phyloP scores from a whole-genome alignment of 2,329 filamentous ascomycete genomes.

The Tolypocladium sp. region DNA sequence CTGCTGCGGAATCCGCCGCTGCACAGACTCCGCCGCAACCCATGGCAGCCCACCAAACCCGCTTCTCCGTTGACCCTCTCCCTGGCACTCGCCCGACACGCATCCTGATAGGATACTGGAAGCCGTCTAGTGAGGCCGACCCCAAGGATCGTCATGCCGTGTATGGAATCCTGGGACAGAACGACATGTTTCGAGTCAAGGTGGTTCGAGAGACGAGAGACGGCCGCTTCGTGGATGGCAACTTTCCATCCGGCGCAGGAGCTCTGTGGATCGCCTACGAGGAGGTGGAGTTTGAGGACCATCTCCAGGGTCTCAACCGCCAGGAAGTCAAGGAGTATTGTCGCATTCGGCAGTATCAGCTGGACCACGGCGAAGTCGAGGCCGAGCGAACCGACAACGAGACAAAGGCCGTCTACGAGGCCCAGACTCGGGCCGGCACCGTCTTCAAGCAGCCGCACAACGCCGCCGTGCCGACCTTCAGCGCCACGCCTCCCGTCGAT shows the following conservation, averaged over 20 bases:
- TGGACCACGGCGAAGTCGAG: slow-evolving; percentile 42
- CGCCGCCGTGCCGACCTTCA: slow-evolving; percentile 9
- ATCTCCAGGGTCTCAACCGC: slow-evolving; percentile 40
- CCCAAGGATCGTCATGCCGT: slow-evolving; percentile 49
- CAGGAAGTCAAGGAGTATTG: slow-evolving; percentile 56
- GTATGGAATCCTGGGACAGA: slow-evolving; percentile 51
- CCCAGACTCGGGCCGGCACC: slow-evolving; percentile 32
- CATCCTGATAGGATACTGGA: slow-evolving; percentile 52
- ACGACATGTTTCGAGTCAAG: slow-evolving; percentile 58
- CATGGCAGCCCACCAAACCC: slow-evolving; percentile 9
- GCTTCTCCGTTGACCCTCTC: slow-evolving; percentile 29
- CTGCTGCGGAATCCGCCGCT: background rate
- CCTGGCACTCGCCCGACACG: slow-evolving; percentile 46
- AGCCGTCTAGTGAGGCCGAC: slow-evolving; percentile 37
- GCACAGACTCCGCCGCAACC: slow-evolving; percentile 12
- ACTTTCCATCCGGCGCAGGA: slow-evolving; percentile 51
- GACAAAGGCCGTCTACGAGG: slow-evolving; percentile 39
- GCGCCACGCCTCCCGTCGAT: slow-evolving; percentile 11
- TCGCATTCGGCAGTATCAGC: slow-evolving; percentile 49
- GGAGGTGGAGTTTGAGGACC: slow-evolving; percentile 48
- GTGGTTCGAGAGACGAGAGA: slow-evolving; percentile 51
- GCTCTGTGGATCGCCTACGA: slow-evolving; percentile 55
- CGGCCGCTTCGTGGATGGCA: slow-evolving; percentile 47
- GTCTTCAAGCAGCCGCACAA: slow-evolving; percentile 15
- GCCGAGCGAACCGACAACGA: slow-evolving; percentile 42